phyloP scores from a whole-genome alignment of 148 eudicot species.

The Fallopia convolvulus region DNA sequence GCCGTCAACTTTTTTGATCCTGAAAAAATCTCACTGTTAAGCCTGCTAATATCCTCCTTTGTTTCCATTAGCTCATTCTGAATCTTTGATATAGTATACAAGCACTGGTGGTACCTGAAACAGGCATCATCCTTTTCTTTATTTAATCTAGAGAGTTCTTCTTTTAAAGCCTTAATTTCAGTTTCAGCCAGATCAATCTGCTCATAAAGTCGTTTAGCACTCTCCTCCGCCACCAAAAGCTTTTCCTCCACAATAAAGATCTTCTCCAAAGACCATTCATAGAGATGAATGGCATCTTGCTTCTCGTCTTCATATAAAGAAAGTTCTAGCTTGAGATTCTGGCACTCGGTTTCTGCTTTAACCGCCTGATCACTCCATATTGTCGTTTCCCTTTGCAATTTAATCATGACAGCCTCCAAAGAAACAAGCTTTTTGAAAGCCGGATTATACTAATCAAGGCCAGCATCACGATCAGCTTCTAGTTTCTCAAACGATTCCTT shows the following conservation, averaged over 20 bases:
- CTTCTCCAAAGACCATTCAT: slow-evolving; percentile 43
- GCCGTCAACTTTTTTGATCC: slow-evolving; percentile 44
- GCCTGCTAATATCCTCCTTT: slow-evolving; percentile 44
- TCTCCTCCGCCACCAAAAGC: slow-evolving; percentile 37
- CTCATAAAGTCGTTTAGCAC: slow-evolving; percentile 28
- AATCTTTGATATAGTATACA: slow-evolving; percentile 52
- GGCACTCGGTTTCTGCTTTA: slow-evolving; percentile 45
- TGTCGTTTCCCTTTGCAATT: slow-evolving; percentile 35
- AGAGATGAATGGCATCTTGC: slow-evolving; percentile 31
- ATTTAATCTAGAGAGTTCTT: slow-evolving; percentile 34
- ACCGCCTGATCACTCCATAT: slow-evolving; percentile 31
- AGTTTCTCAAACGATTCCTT: slow-evolving; percentile 48
- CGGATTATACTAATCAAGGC: slow-evolving; percentile 30
- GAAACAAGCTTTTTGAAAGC: slow-evolving; percentile 38
- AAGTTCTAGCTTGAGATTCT: slow-evolving; percentile 39
- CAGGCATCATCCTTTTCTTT: slow-evolving; percentile 49
- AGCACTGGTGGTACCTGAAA: slow-evolving; percentile 39
- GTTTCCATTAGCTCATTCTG: slow-evolving; percentile 48
- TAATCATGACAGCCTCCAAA: slow-evolving; percentile 37
- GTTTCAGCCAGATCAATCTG: slow-evolving; percentile 45
- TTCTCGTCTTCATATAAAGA: slow-evolving; percentile 44
- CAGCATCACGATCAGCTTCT: slow-evolving; percentile 56
- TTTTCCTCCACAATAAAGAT: slow-evolving; percentile 49
- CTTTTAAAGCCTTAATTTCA: slow-evolving; percentile 50
- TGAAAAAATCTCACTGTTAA: slow-evolving; percentile 36